Percentiles rank a stretch among this genome's conserved stretches.
phyloP scores from a whole-genome alignment of 306 rosid genomes.

The Quercus rubra region DNA sequence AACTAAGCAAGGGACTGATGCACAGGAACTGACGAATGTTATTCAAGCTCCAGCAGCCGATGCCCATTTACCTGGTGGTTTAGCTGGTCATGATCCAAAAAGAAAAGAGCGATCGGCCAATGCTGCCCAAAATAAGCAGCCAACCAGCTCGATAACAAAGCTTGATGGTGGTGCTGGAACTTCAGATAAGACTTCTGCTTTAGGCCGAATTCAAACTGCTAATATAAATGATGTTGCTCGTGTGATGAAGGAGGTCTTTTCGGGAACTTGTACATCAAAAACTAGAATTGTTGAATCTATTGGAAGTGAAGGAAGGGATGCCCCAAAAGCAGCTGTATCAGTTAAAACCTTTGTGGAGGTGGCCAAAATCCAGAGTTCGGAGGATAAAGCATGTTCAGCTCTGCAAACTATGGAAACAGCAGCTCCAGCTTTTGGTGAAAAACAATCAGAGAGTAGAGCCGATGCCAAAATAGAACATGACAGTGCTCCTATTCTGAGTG shows the following conservation, averaged over 20 bases:
- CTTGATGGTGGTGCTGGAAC: slow-evolving; percentile 54
- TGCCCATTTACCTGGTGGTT: slow-evolving; percentile 47
- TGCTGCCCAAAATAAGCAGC: slow-evolving; percentile 57
- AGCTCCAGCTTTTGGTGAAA: slow-evolving; percentile 26
- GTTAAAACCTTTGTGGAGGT: slow-evolving; percentile 38
- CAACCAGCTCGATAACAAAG: slow-evolving; percentile 34
- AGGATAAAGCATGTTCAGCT: slow-evolving; percentile 29
- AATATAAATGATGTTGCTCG: slow-evolving; percentile 93
- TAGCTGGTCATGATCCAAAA: slow-evolving; percentile 53
- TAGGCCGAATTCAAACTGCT: slow-evolving; percentile 70
- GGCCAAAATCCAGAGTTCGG: slow-evolving; percentile 27
- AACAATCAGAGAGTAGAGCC: slow-evolving; percentile 24
- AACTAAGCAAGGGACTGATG: slow-evolving; percentile 43
- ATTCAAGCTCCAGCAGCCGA: slow-evolving; percentile 46
- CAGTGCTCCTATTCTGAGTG: slow-evolving; percentile 23
- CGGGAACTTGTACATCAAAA: slow-evolving; percentile 73
- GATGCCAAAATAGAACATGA: slow-evolving; percentile 13
- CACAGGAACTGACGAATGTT: slow-evolving; percentile 36
- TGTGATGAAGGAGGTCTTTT: slow-evolving; percentile 98
- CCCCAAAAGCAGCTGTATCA: slow-evolving; percentile 24
- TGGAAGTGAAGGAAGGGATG: slow-evolving; percentile 51
- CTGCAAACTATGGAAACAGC: slow-evolving; percentile 12
- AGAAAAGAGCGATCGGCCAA: slow-evolving; percentile 59
- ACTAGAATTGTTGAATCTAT: slow-evolving; percentile 49
- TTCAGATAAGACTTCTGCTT: slow-evolving; percentile 54